A percentile compares a stretch with the other conserved stretches of the same genome.
phyloP scores from a whole-genome alignment of 495 filamentous ascomycete species.

The Chaetomium tenue region DNA sequence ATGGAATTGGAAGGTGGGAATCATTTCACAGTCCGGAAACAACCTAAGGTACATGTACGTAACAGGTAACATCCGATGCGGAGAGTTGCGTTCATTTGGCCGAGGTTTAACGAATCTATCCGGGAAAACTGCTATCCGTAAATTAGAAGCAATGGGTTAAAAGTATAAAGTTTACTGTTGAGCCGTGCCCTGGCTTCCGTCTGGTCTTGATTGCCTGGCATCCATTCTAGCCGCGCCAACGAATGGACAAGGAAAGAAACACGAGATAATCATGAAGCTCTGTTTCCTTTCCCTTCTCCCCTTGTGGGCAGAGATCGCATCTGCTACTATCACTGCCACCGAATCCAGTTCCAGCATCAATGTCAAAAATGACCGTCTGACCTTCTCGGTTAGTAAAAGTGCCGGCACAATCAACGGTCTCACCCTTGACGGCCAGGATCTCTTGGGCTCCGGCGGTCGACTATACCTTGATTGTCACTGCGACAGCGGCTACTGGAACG shows the following conservation, averaged over 20 bases:
- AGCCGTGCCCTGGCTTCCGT: too few relatives aligned
- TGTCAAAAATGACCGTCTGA: background rate
- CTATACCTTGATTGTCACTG: conserved; percentile 10
- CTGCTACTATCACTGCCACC: background rate
- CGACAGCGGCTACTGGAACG: conserved; percentile 12
- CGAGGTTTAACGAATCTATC: background rate
- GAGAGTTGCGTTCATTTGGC: background rate
- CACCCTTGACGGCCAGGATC: conserved; percentile 4
- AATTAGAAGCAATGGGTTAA: background rate
- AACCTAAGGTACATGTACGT: too few relatives aligned
- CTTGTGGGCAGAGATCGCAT: background rate
- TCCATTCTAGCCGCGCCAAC: too few relatives aligned
- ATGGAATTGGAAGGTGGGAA: background rate
- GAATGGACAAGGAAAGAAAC: too few relatives aligned
- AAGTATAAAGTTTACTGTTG: background rate
- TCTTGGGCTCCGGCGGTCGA: conserved; percentile 1
- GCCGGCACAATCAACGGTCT: conserved; percentile 5
- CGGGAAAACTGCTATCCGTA: background rate
- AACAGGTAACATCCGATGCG: background rate
- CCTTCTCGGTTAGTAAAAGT: conserved; percentile 2
- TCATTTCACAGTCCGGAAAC: background rate
- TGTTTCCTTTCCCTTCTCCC: background rate
- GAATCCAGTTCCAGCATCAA: background rate
- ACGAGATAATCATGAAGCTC: conserved; percentile 1
- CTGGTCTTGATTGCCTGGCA: too few relatives aligned